phyloP scores from a whole-genome alignment of 2,329 filamentous ascomycete genomes.

The Beauveria medogensis region DNA sequence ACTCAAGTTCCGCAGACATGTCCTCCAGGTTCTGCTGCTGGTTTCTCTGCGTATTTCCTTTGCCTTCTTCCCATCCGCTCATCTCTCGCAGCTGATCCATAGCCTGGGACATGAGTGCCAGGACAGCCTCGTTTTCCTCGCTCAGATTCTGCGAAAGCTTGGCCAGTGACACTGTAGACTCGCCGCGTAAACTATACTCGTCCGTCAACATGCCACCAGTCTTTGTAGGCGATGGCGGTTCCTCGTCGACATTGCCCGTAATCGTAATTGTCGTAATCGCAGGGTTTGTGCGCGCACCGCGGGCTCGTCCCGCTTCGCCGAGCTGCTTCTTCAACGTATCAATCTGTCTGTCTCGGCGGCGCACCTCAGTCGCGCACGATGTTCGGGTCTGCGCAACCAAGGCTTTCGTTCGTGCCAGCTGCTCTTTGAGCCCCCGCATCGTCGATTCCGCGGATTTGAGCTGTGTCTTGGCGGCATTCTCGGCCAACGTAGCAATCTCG shows the following conservation, averaged over 20 bases:
- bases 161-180: conserved; percentile 87
- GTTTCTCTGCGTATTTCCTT: conserved; percentile 23
- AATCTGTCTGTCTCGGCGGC: conserved; percentile 83
- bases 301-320: conserved; percentile 57
- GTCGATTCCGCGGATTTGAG: conserved; percentile 66
- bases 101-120: conserved; percentile 63
- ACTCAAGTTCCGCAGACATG: conserved; percentile 66
- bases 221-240: conserved; percentile 25
- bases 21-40: conserved; percentile 47
- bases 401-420: conserved; percentile 69
- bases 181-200: conserved; percentile 66
- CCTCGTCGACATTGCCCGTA: conserved; percentile 44
- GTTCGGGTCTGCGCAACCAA: conserved; percentile 75
- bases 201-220: conserved; percentile 22
- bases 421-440: conserved; percentile 72
- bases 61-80: conserved; percentile 45
- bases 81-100: conserved; percentile 63
- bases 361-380: conserved; percentile 82
- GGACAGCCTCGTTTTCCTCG: conserved; percentile 82
- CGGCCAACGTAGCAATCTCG: conserved; percentile 57
- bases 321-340: conserved; percentile 84
- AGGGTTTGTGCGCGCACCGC: conserved; percentile 46
- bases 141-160: conserved; percentile 74
- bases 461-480: conserved; percentile 60
- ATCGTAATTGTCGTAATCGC: conserved; percentile 50